Evolutionary conservation across 345 rosid genomes (phyloP).

Genomic region (Stellera chamaejasme): DNA sequence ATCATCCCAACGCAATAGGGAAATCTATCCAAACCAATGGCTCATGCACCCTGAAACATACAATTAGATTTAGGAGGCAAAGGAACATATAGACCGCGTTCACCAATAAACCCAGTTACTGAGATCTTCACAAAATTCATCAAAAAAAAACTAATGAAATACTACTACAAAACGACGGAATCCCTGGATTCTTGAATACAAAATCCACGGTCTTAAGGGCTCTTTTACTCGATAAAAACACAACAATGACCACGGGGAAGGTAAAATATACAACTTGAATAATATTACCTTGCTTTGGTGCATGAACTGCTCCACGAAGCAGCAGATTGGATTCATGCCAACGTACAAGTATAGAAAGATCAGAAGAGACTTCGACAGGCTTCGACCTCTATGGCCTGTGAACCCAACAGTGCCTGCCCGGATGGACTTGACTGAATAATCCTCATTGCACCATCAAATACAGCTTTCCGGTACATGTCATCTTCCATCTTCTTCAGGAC

Average conservation of each 20-base stretch:
- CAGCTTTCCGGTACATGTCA: slow-evolving; percentile 27
- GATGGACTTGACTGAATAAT: slow-evolving; percentile 18
- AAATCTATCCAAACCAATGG: neutral
- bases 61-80: neutral
- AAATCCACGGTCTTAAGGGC: slow-evolving; percentile 4
- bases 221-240: slow-evolving; percentile 2
- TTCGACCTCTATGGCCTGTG: slow-evolving; percentile 18
- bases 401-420: slow-evolving; percentile 23
- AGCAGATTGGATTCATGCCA: no score
- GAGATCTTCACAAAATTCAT: neutral
- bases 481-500: slow-evolving; percentile 50
- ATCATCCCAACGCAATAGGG: neutral
- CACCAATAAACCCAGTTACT: neutral
- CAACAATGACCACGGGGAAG: neutral
- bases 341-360: no score
- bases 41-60: neutral
- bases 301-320: no score
- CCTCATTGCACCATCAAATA: slow-evolving; percentile 20
- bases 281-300: no score
- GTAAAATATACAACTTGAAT: no score
- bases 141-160: neutral
- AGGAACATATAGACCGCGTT: neutral
- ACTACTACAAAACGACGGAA: neutral
- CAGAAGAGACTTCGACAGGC: slow-evolving; percentile 24
- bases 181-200: neutral